These are phyloP conservation scores for Amoebophrya sp. DNA, from an alignment of 169 alveolate genomes.

Conservation along the genomic window DNA sequence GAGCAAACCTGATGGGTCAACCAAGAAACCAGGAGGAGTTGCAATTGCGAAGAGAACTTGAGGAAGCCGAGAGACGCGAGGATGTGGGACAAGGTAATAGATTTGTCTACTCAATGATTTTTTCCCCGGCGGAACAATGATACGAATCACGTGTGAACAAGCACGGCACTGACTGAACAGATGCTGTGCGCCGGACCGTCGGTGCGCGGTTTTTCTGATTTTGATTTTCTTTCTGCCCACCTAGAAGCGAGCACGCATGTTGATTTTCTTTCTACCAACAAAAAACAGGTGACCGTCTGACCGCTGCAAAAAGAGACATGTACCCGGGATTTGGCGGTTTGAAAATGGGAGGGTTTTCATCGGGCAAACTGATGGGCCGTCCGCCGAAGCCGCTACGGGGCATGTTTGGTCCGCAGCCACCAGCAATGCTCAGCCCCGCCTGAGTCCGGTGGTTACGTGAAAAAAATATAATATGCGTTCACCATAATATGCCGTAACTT, in stretches of 20 bases:
- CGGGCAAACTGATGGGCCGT: neutral
- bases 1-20: neutral
- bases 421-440: neutral
- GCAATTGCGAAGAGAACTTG: neutral
- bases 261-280: too few species aligned
- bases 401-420: slow-evolving; percentile 1
- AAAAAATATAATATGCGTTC: too few species aligned
- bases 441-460: too few species aligned
- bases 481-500: too few species aligned
- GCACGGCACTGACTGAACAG: too few species aligned
- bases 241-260: too few species aligned
- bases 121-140: too few species aligned
- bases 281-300: neutral
- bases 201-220: too few species aligned
- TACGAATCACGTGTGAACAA: too few species aligned
- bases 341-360: neutral
- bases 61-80: neutral
- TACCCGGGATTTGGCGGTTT: neutral
- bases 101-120: too few species aligned
- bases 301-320: neutral
- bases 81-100: neutral
- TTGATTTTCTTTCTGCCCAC: too few species aligned
- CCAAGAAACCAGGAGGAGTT: neutral
- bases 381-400: neutral
- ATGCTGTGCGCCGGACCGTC: too few species aligned